phyloP scores from a whole-genome alignment of 108 stramenopile species.

The Pseudonitzschia delicatissima region DNA sequence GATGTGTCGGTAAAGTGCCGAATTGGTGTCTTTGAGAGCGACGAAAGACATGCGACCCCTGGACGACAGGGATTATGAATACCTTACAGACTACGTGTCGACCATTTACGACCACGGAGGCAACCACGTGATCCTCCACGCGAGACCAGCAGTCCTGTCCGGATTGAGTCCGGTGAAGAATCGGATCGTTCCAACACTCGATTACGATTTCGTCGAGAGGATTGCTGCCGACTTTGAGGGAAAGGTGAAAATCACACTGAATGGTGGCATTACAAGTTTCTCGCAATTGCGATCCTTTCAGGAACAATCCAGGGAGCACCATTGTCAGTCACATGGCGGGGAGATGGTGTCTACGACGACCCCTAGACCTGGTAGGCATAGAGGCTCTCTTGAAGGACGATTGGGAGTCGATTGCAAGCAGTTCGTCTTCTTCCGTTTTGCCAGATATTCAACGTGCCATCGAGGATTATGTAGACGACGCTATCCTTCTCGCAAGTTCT shows the following conservation, averaged over 20 bases:
- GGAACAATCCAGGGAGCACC: not conserved
- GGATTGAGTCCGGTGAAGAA: slow-evolving; percentile 48
- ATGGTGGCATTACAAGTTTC: slow-evolving; percentile 45
- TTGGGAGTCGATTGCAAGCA: not conserved
- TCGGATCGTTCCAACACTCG: slow-evolving; percentile 42
- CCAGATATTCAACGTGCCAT: not conserved
- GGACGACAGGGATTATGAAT: slow-evolving; percentile 27
- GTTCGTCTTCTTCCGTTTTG: not conserved
- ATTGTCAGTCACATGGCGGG: slow-evolving; percentile 46
- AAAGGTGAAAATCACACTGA: slow-evolving; percentile 39
- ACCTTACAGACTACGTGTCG: slow-evolving; percentile 29
- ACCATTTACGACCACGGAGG: slow-evolving; percentile 28
- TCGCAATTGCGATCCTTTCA: slow-evolving; percentile 21
- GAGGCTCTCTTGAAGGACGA: slow-evolving; percentile 1
- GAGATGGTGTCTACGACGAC: slow-evolving; percentile 42
- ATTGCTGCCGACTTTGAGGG: slow-evolving; percentile 38
- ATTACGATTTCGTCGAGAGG: slow-evolving; percentile 37
- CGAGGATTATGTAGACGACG: slow-evolving; percentile 11
- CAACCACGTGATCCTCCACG: slow-evolving; percentile 46
- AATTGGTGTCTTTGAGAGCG: slow-evolving; percentile 39
- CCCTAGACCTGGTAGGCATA: slow-evolving; percentile 35
- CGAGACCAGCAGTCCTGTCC: slow-evolving; percentile 44
- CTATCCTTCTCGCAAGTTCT: not conserved
- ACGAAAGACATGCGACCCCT: slow-evolving; percentile 18
- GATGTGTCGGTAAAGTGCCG: slow-evolving; percentile 41